A percentile compares a stretch with the other conserved stretches of the same genome.
Evolutionary conservation across 2,329 filamentous ascomycete genomes (phyloP).

Genomic region (Fusarium multiceps): DNA sequence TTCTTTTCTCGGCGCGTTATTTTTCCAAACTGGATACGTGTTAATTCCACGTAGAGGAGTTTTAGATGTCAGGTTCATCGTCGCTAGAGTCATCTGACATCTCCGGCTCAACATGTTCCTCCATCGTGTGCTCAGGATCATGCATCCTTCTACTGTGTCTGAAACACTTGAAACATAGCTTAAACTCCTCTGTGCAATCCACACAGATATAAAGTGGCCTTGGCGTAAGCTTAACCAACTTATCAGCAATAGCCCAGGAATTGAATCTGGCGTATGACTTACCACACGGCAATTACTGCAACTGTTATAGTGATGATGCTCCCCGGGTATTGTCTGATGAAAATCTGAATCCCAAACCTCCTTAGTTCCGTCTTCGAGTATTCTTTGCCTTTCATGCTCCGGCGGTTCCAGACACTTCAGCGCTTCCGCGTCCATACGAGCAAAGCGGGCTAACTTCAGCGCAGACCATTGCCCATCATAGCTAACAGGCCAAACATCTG

Average conservation of each 20-base stretch:
- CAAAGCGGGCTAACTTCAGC: not conserved
- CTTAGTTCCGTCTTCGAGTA: not conserved
- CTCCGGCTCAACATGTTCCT: not conserved
- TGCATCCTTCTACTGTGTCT: not conserved
- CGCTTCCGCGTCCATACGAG: not conserved
- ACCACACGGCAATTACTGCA: not conserved
- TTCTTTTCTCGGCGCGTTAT: not conserved
- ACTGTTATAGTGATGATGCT: not conserved
- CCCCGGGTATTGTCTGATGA: not conserved
- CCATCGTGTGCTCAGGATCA: not conserved
- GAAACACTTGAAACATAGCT: not conserved
- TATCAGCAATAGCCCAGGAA: accelerated
- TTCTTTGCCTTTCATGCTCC: not conserved
- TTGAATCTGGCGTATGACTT: not conserved
- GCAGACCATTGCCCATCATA: not conserved
- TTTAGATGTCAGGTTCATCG: not conserved
- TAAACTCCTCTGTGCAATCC: not conserved
- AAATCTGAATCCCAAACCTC: not conserved
- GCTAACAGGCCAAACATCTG: not conserved
- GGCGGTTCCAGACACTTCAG: not conserved
- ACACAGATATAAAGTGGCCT: not conserved
- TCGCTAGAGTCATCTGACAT: not conserved
- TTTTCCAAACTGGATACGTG: accelerated
- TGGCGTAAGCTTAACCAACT: not conserved
- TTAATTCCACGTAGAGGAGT: not conserved